These are phyloP conservation scores for Mortierella claussenii DNA, from an alignment of 192 early-diverging fungal species.

Conservation along the genomic window DNA sequence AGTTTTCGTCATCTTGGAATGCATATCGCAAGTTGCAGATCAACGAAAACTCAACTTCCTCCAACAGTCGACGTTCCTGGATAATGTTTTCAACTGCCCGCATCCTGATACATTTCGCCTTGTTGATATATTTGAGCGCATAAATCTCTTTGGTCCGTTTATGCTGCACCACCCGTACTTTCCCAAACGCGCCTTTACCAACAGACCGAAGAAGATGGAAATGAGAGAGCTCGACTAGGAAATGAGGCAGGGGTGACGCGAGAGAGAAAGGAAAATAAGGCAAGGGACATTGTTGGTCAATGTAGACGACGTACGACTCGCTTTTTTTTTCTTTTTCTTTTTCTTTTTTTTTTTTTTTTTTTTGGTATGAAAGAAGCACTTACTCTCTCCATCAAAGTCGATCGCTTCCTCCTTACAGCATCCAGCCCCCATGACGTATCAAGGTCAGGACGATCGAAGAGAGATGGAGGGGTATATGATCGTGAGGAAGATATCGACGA, in stretches of 20 bases:
- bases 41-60: conserved; percentile 86
- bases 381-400: conserved; percentile 80
- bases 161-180: conserved; percentile 94
- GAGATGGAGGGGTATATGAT: no score
- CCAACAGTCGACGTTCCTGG: conserved; percentile 88
- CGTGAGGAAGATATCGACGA: no score
- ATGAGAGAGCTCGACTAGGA: conserved; percentile 81
- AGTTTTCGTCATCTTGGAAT: conserved; percentile 94
- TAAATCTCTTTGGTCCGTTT: conserved; percentile 79
- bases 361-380: conserved; percentile 8
- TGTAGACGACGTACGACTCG: no score
- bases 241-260: neutral
- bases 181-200: conserved; percentile 97
- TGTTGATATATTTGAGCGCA: conserved; percentile 98
- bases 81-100: conserved; percentile 90
- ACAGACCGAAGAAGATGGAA: conserved; percentile 91
- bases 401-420: conserved; percentile 73
- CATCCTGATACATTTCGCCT: conserved; percentile 90
- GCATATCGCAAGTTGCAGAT: conserved; percentile 94
- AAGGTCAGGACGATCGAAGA: no score
- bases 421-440: conserved; percentile 55
- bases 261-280: neutral
- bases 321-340: no score
- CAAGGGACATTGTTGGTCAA: neutral
- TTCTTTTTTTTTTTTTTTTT: no score